Percentiles rank a stretch among this genome's conserved stretches.
Evolutionary conservation across 768 basidiomycete genomes (phyloP).

Genomic region (Boletus speciosus): DNA sequence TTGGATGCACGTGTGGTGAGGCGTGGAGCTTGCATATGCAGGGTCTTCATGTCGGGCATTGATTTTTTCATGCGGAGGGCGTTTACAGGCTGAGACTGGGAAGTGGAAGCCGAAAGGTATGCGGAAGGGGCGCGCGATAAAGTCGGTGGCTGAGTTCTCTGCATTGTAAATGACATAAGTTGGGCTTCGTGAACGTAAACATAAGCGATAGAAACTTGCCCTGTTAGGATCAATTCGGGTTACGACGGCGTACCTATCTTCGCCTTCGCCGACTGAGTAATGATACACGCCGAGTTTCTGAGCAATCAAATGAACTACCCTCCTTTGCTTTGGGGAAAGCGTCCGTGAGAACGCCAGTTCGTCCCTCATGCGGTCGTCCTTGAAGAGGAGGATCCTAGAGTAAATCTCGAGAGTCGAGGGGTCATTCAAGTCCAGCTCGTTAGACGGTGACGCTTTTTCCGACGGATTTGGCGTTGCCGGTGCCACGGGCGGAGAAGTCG

Average conservation of each 20-base stretch:
- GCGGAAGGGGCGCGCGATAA: slow-evolving; percentile 80
- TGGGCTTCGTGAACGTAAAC: slow-evolving; percentile 12
- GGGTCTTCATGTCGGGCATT: slow-evolving; percentile 95
- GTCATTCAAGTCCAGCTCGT: slow-evolving; percentile 93
- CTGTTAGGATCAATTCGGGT: slow-evolving; percentile 84
- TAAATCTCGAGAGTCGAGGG: slow-evolving; percentile 95
- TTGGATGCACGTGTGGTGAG: slow-evolving; percentile 79
- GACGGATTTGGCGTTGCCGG: slow-evolving; percentile 61
- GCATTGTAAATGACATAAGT: slow-evolving; percentile 16
- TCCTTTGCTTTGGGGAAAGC: slow-evolving; percentile 77
- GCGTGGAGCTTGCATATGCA: slow-evolving; percentile 76
- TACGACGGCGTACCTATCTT: slow-evolving; percentile 91
- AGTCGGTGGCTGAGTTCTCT: slow-evolving; percentile 50
- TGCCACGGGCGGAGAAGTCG: slow-evolving; percentile 50
- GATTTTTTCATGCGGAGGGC: slow-evolving; percentile 91
- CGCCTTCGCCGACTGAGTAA: slow-evolving; percentile 89
- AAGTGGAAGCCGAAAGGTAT: slow-evolving; percentile 59
- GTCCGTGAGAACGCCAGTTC: slow-evolving; percentile 95
- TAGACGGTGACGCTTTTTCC: slow-evolving; percentile 56
- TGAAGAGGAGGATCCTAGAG: slow-evolving; percentile 93
- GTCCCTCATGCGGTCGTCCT: slow-evolving; percentile 95
- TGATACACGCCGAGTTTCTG: slow-evolving; percentile 96
- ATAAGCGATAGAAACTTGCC: slow-evolving; percentile 43
- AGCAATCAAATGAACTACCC: slow-evolving; percentile 93
- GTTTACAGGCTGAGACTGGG: slow-evolving; percentile 40